Evolutionary conservation across 768 basidiomycete genomes (phyloP), one percentile per base, ranked within the genome.

Genomic region (Leccinum incarnatum): DNA sequence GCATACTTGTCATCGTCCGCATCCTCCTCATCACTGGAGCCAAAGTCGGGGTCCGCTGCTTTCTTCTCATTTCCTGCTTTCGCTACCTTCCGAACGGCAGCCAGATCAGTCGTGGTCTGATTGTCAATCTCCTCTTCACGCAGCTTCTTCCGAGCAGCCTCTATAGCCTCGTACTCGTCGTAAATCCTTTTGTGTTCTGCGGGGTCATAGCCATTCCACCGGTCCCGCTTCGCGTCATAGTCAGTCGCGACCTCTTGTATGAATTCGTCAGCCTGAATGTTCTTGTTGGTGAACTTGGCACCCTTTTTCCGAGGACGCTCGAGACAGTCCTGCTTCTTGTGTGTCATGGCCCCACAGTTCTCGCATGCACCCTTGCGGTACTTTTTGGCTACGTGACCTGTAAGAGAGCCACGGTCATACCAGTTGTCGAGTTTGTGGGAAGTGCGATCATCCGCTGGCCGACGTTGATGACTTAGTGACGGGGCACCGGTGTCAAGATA

Each of bases 1-100:
- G 97, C 97, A 67, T 98, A 98, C 76, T 98, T 97, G 76, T 97
- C 95, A 71, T 97, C 94, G 66, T 98, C 96, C 49, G 87, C 92
- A 67, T 94, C 93, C 62, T 98, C 95, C 63, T 98, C 95, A 62
- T 94, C 92, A 71, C 92, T 94, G 30, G 93, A 95, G 12, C 97
- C 96, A 75, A 98, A 98, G 72, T 98, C 97, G 12, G 89, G 87
- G 68, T 96, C 95, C 48, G 74, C 81, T 40, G 81, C 81, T 70
- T 89, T 86, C 29, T 76, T 85, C 64, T 90, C 90, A 21, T 80
- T 80, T 54, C 90, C 87, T 23, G 90, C 93, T 72, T 96, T 96
- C 15, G 94, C 94, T n/a, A 96, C 87, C 78, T 96, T 96, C 64
- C 94, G 83, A 54, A 94, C 93, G 9, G 88, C 92, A 19, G 92